A percentile compares a stretch with the other conserved stretches of the same genome.
Conservation (phyloP, 768 basidiomycete species). For the Cyathus striatus region DNA sequence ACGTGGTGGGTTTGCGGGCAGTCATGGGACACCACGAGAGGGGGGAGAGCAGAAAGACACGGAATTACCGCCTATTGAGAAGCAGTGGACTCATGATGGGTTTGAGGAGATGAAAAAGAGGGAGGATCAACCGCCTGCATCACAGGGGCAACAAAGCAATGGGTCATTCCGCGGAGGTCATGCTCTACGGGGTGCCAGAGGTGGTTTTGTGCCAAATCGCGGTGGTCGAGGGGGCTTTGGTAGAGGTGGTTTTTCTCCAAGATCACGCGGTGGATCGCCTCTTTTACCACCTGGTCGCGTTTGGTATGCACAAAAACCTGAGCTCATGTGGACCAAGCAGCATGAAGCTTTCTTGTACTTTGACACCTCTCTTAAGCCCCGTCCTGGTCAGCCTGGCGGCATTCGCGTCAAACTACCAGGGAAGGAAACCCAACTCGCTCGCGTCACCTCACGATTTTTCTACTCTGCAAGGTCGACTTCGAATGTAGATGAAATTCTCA, state of each 20-base stretch:
- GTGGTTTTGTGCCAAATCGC: slow-evolving; percentile 38
- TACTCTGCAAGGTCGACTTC: slow-evolving; percentile 10
- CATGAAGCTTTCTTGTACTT: slow-evolving; percentile 71
- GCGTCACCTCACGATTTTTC: slow-evolving; percentile 13
- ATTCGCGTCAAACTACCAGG: slow-evolving; percentile 66
- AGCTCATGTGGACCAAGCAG: slow-evolving; percentile 80
- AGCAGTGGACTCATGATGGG: slow-evolving; percentile 80
- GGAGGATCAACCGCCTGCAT: slow-evolving; percentile 51
- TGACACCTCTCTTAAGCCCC: slow-evolving; percentile 53
- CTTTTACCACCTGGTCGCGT: slow-evolving; percentile 36
- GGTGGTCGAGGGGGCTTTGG: slow-evolving; percentile 39
- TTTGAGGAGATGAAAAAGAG: slow-evolving; percentile 82
- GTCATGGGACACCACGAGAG: slow-evolving; percentile 2
- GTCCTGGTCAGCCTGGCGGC: slow-evolving; percentile 47
- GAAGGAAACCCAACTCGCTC: slow-evolving; percentile 27
- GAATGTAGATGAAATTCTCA: slow-evolving; percentile 13
- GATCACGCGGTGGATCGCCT: slow-evolving; percentile 22
- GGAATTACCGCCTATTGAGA: slow-evolving; percentile 57
- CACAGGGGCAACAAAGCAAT: slow-evolving; percentile 19
- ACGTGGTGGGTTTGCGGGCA: slow-evolving; percentile 40
- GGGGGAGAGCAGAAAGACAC: slow-evolving; percentile 10
- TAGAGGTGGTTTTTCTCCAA: slow-evolving; percentile 39
- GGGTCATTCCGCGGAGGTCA: slow-evolving; percentile 26
- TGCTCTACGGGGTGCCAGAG: slow-evolving; percentile 40
- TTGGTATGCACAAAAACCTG: slow-evolving; percentile 75